Conservation (phyloP, 805 yeast species). For the Candida xyloterini region DNA sequence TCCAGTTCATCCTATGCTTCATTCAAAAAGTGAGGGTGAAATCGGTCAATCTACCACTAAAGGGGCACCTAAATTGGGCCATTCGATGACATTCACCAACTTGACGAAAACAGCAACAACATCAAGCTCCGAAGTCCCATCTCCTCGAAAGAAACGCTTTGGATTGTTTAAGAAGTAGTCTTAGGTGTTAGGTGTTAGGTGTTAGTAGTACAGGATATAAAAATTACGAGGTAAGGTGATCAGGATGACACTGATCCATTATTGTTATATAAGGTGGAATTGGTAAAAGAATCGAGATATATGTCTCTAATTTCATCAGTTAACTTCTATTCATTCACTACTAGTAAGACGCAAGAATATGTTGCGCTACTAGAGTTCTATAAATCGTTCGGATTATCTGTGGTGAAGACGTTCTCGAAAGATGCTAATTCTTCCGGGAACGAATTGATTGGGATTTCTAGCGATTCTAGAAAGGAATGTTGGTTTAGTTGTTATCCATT, state of each 20-base stretch:
- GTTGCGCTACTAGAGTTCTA: slow-evolving; percentile 54
- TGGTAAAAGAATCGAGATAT: slow-evolving; percentile 1
- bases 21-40: slow-evolving; percentile 6
- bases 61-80: background rate
- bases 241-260: slow-evolving; percentile 11
- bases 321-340: slow-evolving; percentile 61
- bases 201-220: background rate
- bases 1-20: background rate
- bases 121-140: background rate
- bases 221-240: slow-evolving; percentile 9
- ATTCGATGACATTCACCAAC: slow-evolving; percentile 5
- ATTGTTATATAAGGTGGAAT: slow-evolving; percentile 6
- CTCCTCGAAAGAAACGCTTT: slow-evolving; percentile 7
- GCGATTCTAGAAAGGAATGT: slow-evolving; percentile 62
- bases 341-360: slow-evolving; percentile 47
- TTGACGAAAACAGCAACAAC: slow-evolving; percentile 3
- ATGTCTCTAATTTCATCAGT: slow-evolving; percentile 25
- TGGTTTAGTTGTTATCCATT: slow-evolving; percentile 73
- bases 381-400: slow-evolving; percentile 55
- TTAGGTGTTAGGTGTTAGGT: slow-evolving; percentile 3
- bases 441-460: slow-evolving; percentile 52
- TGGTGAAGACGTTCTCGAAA: slow-evolving; percentile 59
- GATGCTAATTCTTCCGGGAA: slow-evolving; percentile 36
- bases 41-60: background rate
- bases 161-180: slow-evolving; percentile 9